These are phyloP conservation scores for Russula earlei DNA, from an alignment of 768 basidiomycete species.

Conservation along the genomic window DNA sequence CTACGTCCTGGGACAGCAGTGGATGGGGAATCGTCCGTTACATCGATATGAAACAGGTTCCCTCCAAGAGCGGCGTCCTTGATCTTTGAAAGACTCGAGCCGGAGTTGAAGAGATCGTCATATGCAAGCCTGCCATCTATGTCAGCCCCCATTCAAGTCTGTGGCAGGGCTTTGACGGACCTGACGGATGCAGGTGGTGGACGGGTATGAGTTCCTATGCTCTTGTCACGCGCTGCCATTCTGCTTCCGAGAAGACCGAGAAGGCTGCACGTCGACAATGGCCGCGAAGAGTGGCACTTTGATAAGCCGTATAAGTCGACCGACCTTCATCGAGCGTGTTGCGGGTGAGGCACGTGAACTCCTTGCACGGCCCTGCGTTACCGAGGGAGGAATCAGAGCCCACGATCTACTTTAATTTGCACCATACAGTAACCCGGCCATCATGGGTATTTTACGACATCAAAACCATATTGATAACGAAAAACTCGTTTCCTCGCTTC, in stretches of 20 bases:
- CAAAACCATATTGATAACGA: slow-evolving; percentile 92
- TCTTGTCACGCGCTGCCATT: slow-evolving; percentile 10
- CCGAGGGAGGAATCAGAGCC: too few relatives aligned
- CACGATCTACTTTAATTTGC: neutral
- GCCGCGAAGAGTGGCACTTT: neutral
- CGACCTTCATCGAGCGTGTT: too few relatives aligned
- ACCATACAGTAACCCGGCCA: neutral
- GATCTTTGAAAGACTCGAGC: slow-evolving; percentile 48
- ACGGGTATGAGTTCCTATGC: neutral
- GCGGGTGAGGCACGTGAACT: neutral
- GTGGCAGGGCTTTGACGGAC: slow-evolving; percentile 1
- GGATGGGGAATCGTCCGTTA: slow-evolving; percentile 31
- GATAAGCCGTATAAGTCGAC: neutral
- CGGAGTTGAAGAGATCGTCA: slow-evolving; percentile 41
- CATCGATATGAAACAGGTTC: slow-evolving; percentile 39
- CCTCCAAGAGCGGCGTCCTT: slow-evolving; percentile 58
- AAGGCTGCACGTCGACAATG: slow-evolving; percentile 20
- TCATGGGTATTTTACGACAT: neutral
- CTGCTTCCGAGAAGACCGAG: neutral
- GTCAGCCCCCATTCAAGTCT: slow-evolving; percentile 3
- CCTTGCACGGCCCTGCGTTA: neutral
- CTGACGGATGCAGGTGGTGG: slow-evolving; percentile 3
- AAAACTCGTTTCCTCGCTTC: slow-evolving; percentile 71
- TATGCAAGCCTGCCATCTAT: slow-evolving; percentile 31
- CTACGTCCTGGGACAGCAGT: slow-evolving; percentile 64